Evolutionary conservation across 257 asterid genomes (phyloP).

Genomic region (Solanum lycopersicoides): DNA sequence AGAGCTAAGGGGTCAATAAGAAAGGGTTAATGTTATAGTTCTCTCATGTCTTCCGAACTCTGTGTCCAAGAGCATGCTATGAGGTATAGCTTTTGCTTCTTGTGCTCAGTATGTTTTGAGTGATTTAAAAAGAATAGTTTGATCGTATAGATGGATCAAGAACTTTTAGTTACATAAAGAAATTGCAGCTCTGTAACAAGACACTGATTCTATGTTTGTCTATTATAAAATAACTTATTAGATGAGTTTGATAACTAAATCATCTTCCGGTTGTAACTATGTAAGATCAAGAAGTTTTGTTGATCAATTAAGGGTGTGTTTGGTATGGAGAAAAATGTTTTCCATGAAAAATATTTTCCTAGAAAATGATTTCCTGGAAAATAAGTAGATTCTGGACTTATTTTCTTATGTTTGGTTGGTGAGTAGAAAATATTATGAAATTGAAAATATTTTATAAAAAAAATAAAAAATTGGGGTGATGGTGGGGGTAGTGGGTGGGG

Average conservation of each 20-base stretch:
- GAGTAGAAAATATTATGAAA: too few species aligned
- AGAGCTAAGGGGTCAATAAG: background rate
- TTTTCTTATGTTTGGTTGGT: too few species aligned
- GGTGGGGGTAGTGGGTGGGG: too few species aligned
- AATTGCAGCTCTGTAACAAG: background rate
- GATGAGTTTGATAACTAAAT: background rate
- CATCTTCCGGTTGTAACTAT: background rate
- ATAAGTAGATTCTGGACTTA: too few species aligned
- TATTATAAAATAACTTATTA: too few species aligned
- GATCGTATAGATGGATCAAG: background rate
- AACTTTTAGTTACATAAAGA: background rate
- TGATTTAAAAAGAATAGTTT: background rate
- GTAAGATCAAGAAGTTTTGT: background rate
- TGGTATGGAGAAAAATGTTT: too few species aligned
- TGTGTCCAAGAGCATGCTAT: background rate
- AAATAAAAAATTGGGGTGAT: too few species aligned
- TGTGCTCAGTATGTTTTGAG: background rate
- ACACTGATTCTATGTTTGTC: background rate
- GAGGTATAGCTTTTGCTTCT: background rate
- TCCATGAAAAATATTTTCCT: too few species aligned
- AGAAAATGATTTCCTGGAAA: too few species aligned
- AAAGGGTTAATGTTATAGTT: background rate
- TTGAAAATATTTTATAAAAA: too few species aligned
- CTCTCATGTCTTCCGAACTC: background rate
- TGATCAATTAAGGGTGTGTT: background rate